phyloP scores from a whole-genome alignment of 139 green algal species.

The Closterium sp. region DNA sequence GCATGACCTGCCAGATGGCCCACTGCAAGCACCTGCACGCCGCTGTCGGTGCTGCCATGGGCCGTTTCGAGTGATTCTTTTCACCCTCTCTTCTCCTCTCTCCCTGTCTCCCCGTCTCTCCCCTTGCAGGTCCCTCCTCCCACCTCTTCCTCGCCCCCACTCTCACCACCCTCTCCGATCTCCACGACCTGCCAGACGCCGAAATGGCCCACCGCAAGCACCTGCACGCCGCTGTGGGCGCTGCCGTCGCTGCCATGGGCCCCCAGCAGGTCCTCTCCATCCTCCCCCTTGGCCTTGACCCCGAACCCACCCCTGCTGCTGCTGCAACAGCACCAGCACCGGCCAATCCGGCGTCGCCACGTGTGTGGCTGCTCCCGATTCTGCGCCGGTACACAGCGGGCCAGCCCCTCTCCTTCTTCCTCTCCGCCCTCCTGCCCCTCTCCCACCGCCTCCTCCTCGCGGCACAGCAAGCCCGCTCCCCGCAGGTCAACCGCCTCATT shows the following conservation, averaged over 20 bases:
- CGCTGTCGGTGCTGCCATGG: too few relatives aligned
- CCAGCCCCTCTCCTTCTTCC: slow-evolving; percentile 40
- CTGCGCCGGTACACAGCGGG: slow-evolving; percentile 68
- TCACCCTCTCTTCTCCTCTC: background rate
- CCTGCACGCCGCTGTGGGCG: slow-evolving; percentile 65
- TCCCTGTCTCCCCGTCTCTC: background rate
- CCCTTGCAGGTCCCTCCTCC: slow-evolving; percentile 9
- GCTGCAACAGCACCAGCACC: background rate
- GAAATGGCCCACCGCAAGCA: slow-evolving; percentile 30
- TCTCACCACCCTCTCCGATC: background rate
- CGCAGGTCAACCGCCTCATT: background rate
- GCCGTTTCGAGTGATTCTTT: too few relatives aligned
- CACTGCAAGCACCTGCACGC: too few relatives aligned
- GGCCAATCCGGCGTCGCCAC: slow-evolving; percentile 50
- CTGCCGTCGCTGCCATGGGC: slow-evolving; percentile 69
- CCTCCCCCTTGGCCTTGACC: slow-evolving; percentile 52
- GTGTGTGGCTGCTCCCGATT: slow-evolving; percentile 90
- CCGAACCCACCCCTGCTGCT: background rate
- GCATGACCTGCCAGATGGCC: too few relatives aligned
- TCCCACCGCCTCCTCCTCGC: slow-evolving; percentile 36
- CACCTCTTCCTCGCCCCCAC: background rate
- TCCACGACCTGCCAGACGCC: background rate
- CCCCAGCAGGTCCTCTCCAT: slow-evolving; percentile 35
- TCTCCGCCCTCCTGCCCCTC: slow-evolving; percentile 67
- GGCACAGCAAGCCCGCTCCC: background rate